Evolutionary conservation across 2,329 filamentous ascomycete species (phyloP).

Genomic region (Diaporthe ampelina): DNA sequence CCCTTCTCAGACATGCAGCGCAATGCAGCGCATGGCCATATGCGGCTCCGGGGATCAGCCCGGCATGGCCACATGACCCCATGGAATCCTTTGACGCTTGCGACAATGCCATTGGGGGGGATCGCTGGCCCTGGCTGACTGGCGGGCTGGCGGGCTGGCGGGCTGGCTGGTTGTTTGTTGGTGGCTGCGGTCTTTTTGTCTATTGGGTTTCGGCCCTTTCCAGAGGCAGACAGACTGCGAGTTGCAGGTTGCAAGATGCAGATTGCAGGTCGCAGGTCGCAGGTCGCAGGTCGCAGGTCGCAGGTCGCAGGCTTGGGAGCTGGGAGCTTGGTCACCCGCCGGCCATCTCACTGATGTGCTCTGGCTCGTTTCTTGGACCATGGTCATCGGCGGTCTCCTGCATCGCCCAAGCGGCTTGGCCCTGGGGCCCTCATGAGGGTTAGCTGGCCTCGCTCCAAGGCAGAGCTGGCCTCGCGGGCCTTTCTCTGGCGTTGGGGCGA

Average conservation of each 20-base stretch:
- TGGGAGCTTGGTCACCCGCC: background rate
- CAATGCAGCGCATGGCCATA: background rate
- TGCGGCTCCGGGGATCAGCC: conserved; percentile 28
- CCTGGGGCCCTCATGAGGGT: background rate
- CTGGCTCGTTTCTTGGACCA: background rate
- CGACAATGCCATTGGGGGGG: conserved; percentile 31
- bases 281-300: background rate
- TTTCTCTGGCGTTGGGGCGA: conserved; percentile 12
- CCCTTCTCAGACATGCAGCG: conserved; percentile 5
- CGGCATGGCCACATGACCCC: conserved; percentile 20
- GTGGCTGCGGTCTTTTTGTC: conserved; percentile 12
- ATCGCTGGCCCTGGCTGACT: background rate
- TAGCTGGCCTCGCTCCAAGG: background rate
- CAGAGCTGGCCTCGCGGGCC: conserved; percentile 3
- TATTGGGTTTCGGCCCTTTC: conserved; percentile 16
- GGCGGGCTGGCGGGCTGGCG: background rate
- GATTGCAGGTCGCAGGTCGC: background rate
- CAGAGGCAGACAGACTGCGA: background rate
- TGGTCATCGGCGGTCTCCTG: conserved; percentile 22
- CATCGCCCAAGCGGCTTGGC: conserved; percentile 21
- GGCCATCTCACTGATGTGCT: too few species aligned
- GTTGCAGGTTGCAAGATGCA: background rate
- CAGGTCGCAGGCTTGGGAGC: background rate
- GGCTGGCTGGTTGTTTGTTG: background rate
- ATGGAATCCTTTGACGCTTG: conserved; percentile 22